These are phyloP conservation scores for Megacollybia marginata DNA, from an alignment of 768 basidiomycete species.

Conservation along the genomic window DNA sequence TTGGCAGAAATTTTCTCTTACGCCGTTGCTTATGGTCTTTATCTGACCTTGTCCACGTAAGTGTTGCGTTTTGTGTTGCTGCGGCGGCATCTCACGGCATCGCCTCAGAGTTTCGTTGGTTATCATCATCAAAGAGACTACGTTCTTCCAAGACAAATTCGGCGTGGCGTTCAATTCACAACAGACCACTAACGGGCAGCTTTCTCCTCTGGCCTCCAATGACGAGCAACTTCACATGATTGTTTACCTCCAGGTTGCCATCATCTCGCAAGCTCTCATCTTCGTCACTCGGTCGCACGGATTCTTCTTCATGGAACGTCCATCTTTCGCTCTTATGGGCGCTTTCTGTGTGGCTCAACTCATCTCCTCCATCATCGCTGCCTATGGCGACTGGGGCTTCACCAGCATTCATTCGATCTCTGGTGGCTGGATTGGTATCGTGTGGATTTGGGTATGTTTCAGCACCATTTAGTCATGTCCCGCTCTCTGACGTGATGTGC, in stretches of 20 bases:
- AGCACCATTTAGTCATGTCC: not conserved
- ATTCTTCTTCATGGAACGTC: constrained; percentile 97
- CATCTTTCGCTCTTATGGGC: constrained; percentile 78
- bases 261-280: constrained; percentile 97
- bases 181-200: constrained; percentile 1
- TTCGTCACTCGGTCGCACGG: constrained; percentile 92
- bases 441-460: constrained; percentile 86
- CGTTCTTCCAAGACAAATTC: constrained; percentile 87
- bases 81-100: not conserved
- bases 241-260: constrained; percentile 93
- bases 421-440: constrained; percentile 94
- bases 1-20: constrained; percentile 93
- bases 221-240: constrained; percentile 81
- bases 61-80: constrained; percentile 18
- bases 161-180: constrained; percentile 44
- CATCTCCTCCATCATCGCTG: constrained; percentile 92
- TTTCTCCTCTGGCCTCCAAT: constrained; percentile 38
- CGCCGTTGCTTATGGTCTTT: constrained; percentile 92
- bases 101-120: constrained; percentile 61
- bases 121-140: constrained; percentile 77
- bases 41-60: constrained; percentile 87
- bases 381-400: constrained; percentile 92
- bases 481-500: not conserved
- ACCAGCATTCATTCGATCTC: constrained; percentile 73
- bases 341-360: constrained; percentile 95